phyloP scores from a whole-genome alignment of 2,329 filamentous ascomycete genomes.

The Gremmenia infestans region DNA sequence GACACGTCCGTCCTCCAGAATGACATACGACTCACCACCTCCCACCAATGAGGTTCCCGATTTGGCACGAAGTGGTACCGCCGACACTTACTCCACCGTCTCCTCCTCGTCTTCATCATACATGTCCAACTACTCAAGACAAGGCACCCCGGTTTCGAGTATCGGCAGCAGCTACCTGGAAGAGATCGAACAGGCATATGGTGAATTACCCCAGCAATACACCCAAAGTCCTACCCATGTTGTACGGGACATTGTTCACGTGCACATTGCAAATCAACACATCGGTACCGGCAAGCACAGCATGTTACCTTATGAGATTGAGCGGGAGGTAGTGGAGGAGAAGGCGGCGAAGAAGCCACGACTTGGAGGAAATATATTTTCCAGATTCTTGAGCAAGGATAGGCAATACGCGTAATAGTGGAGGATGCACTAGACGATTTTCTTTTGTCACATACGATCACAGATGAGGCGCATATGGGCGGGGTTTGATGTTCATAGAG shows the following conservation, averaged over 20 bases:
- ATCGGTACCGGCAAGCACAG: slow-evolving; percentile 14
- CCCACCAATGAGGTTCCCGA: slow-evolving; percentile 32
- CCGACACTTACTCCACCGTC: slow-evolving; percentile 24
- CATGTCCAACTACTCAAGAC: slow-evolving; percentile 25
- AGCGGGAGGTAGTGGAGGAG: slow-evolving; percentile 21
- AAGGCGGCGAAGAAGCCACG: slow-evolving; percentile 24
- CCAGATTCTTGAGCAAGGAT: slow-evolving; percentile 19
- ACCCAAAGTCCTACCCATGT: slow-evolving; percentile 8
- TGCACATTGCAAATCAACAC: slow-evolving; percentile 21
- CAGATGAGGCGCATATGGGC: neutral
- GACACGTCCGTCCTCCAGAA: neutral
- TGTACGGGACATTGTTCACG: slow-evolving; percentile 25
- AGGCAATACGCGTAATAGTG: slow-evolving; percentile 2
- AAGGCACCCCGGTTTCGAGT: slow-evolving; percentile 32
- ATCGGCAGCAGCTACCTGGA: slow-evolving; percentile 29
- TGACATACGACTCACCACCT: slow-evolving; percentile 31
- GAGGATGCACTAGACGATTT: slow-evolving; percentile 1
- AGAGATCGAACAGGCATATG: slow-evolving; percentile 12
- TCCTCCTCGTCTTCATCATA: slow-evolving; percentile 33
- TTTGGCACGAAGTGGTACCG: slow-evolving; percentile 31
- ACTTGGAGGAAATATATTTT: slow-evolving; percentile 23
- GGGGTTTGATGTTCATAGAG: slow-evolving; percentile 1
- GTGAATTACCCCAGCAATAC: slow-evolving; percentile 8
- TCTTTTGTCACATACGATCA: slow-evolving; percentile 1
- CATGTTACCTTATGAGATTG: slow-evolving; percentile 31